phyloP scores from a whole-genome alignment of 2,329 filamentous ascomycete species.

The Colletotrichum liaoningense region DNA sequence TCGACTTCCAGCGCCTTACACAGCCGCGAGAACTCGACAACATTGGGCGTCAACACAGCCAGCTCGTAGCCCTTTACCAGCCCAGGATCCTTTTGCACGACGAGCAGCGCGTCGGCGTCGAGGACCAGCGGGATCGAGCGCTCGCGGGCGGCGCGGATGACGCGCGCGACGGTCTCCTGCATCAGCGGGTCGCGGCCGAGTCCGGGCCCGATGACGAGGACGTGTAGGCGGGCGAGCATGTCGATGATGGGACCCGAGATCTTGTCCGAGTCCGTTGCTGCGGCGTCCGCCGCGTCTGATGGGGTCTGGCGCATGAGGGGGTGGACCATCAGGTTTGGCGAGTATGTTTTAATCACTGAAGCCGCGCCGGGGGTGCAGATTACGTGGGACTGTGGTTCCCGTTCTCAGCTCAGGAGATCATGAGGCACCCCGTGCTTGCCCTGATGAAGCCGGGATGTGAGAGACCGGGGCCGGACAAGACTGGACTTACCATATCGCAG shows the following conservation, averaged over 20 bases:
- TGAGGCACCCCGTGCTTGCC: no score
- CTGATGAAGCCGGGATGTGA: not conserved
- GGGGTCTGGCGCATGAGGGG: slow-evolving; percentile 87
- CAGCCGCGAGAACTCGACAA: slow-evolving; percentile 89
- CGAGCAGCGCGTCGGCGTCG: slow-evolving; percentile 87
- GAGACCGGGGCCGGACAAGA: no score
- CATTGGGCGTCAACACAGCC: slow-evolving; percentile 93
- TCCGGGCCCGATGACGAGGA: slow-evolving; percentile 92
- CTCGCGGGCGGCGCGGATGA: slow-evolving; percentile 82
- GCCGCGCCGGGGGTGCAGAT: slow-evolving; percentile 93
- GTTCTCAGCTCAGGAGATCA: not conserved
- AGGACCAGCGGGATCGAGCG: slow-evolving; percentile 83
- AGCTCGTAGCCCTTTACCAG: slow-evolving; percentile 84
- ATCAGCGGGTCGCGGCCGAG: slow-evolving; percentile 91
- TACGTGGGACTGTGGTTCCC: slow-evolving; percentile 77
- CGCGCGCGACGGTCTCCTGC: slow-evolving; percentile 83
- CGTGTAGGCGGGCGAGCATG: slow-evolving; percentile 89
- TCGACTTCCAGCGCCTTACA: slow-evolving; percentile 81
- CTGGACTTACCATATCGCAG: slow-evolving; percentile 80
- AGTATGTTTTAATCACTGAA: slow-evolving; percentile 95
- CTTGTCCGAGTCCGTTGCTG: slow-evolving; percentile 68
- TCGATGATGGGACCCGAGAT: slow-evolving; percentile 78
- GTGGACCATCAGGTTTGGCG: slow-evolving; percentile 98
- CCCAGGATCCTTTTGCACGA: slow-evolving; percentile 81
- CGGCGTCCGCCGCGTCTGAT: slow-evolving; percentile 52